A percentile compares a stretch with the other conserved stretches of the same genome.
These are phyloP conservation scores for Pichia sp. DNA, from an alignment of 1,139 yeast genomes.

Conservation along the genomic window DNA sequence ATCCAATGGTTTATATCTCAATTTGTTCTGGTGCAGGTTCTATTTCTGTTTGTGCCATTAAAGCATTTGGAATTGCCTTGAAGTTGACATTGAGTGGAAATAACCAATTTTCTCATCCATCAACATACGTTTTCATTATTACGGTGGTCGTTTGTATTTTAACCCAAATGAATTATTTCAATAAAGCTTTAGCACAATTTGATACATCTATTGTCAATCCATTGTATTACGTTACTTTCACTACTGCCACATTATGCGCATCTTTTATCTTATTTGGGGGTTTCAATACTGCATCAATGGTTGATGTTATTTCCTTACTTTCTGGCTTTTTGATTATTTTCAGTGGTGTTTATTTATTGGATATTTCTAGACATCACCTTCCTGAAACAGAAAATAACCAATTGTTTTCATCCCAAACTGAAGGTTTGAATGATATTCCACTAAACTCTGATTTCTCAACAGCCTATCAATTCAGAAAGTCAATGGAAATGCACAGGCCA, in stretches of 20 bases:
- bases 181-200: conserved; percentile 87
- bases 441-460: conserved; percentile 73
- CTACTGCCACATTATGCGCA: conserved; percentile 81
- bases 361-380: conserved; percentile 59
- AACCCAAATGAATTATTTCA: conserved; percentile 90
- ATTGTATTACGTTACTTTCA: conserved; percentile 81
- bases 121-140: conserved; percentile 72
- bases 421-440: conserved; percentile 65
- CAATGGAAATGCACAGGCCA: conserved; percentile 53
- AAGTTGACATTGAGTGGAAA: conserved; percentile 82
- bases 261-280: conserved; percentile 83
- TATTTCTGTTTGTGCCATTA: conserved; percentile 84
- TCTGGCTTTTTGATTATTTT: conserved; percentile 85
- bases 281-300: conserved; percentile 75
- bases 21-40: conserved; percentile 90
- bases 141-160: conserved; percentile 78
- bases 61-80: conserved; percentile 89
- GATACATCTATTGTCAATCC: conserved; percentile 93
- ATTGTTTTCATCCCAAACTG: conserved; percentile 30
- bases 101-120: conserved; percentile 79
- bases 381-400: conserved; percentile 36
- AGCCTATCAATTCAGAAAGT: conserved; percentile 53
- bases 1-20: conserved; percentile 86
- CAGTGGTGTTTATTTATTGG: conserved; percentile 78
- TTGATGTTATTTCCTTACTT: conserved; percentile 74